These are phyloP conservation scores for Davidsoniella virescens DNA, from an alignment of 2,329 filamentous ascomycete species.

Conservation along the genomic window DNA sequence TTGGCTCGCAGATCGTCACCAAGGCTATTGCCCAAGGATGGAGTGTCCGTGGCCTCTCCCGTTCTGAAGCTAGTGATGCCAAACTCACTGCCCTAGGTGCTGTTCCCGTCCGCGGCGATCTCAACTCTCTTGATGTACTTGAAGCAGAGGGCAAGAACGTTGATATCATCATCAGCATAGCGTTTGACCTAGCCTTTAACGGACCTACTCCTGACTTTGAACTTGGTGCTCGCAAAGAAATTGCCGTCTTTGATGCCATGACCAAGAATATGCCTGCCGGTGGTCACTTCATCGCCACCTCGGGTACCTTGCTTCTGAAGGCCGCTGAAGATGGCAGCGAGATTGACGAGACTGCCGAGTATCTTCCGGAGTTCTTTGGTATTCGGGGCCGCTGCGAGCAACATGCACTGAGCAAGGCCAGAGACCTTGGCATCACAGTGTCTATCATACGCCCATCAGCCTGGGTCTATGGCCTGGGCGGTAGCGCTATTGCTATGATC, in stretches of 20 bases:
- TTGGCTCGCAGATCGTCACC: constrained; percentile 22
- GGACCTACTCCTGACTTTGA: constrained; percentile 19
- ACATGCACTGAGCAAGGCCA: constrained; percentile 18
- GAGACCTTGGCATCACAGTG: constrained; percentile 21
- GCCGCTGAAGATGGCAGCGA: constrained; percentile 19
- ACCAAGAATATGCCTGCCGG: constrained; percentile 20
- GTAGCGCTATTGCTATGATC: constrained; percentile 22
- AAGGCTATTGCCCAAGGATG: constrained; percentile 24
- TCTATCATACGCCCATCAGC: constrained; percentile 25
- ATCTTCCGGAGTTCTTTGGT: constrained; percentile 15
- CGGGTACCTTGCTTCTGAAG: constrained; percentile 18
- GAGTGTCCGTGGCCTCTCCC: constrained; percentile 26
- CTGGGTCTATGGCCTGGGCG: constrained; percentile 28
- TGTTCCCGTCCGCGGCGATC: constrained; percentile 24
- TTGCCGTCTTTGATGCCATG: constrained; percentile 23
- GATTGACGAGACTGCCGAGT: constrained; percentile 16
- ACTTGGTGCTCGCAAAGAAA: constrained; percentile 19
- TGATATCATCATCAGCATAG: constrained; percentile 29
- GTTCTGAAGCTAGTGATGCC: constrained; percentile 21
- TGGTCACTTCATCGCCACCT: constrained; percentile 22
- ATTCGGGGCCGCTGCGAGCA: constrained; percentile 19
- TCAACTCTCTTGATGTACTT: constrained; percentile 24
- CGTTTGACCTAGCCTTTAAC: constrained; percentile 20
- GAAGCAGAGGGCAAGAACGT: constrained; percentile 22
- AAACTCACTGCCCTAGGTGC: constrained; percentile 25